Evolutionary conservation across 768 basidiomycete species (phyloP), one percentile per base, ranked within the genome.

Genomic region (Mycena haematopus): DNA sequence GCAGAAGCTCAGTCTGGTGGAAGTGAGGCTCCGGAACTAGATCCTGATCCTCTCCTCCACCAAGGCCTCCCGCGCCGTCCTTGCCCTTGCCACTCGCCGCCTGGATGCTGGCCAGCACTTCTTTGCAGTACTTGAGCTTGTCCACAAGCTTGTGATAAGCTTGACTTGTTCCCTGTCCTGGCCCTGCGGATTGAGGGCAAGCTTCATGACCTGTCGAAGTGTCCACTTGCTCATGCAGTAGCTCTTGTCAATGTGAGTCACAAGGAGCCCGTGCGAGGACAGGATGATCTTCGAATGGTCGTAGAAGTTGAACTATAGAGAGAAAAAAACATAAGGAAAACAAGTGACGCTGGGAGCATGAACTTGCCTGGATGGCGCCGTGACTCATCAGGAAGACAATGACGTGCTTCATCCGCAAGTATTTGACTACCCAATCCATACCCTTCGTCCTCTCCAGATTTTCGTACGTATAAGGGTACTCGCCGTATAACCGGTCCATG

Each of bases 341-440:
- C 21, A 31, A 52, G 52, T 21, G 13, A 46, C 17, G 59, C 24
- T 44, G 17, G 49, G 17, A 60, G 44, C 46, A 45, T 50, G 45
- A 24, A 65, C 83, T 47, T 60, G 93, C 95, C 87, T 98, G 96
- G n/a, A 98, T 76, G 58, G 94, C 89, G 70, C 96, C 95, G 70
- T 97, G 94, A 75, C 93, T 95, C 76, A 99, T 76, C 82, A 95
- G 91, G 82, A 99, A 99, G 33, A 98, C 90, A 65, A 98, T 96
- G 51, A 96, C 94, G 68, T 95, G 90, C 77, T 96, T 97, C 93
- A 96, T 96, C 67, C 96, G 82, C 65, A 98, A 83, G 74, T 96
- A 98, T 77, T 93, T 93, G 76, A 94, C 91, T 49, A 98, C 91
- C 80, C 96, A 98, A 68, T 92, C 92, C 94, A 99, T 95, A 22